Evolutionary conservation across 805 yeast species (phyloP), one percentile per base, ranked within the genome.

Genomic region (Cyberlindnera japonica): DNA sequence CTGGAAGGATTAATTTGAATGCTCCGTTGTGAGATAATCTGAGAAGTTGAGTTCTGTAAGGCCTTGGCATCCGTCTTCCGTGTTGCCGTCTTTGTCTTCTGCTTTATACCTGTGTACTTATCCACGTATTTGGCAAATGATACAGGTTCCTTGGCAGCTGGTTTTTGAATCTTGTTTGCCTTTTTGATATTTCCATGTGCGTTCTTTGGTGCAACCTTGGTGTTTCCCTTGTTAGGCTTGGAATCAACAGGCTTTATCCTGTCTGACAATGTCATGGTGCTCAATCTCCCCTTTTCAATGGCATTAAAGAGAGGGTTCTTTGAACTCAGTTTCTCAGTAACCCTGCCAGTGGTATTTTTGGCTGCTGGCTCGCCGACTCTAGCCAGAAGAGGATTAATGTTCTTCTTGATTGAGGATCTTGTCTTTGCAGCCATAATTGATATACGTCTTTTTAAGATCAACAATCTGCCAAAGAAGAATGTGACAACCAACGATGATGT

Each of bases 231-330:
- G 20, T n/a, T n/a, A n/a, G n/a, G n/a, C n/a, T n/a, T 28, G 11
- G 11, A 29, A 18, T 27, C 40, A n/a, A 35, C 36, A 8, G 47
- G 43, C 26, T 31, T 30, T 36, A 47, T 41, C 25, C 47, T 40
- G 26, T 36, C 40, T 14, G 26, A 34, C n/a, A 46, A 30, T 13
- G 35, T 36, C 16, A n/a, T 8, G n/a, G 34, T 29, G 14, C 20
- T 41, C 5, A 18, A 13, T 2, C 29, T 27, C 21, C 44, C 45
- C 15, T 37, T 39, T 13, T 39, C 16, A 6, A 43, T 27, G 3
- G 50, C 47, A 9, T n/a, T 29, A 8, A 32, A 29, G 21, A 47
- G 30, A 4, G 50, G 45, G 22, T 47, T 46, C 20, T 13, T 4
- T 22, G 16, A 18, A 3, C 18, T 16, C 13, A 29, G n/a, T 16